Conservation (phyloP, 345 rosid genomes). For the Brassica nigra region DNA sequence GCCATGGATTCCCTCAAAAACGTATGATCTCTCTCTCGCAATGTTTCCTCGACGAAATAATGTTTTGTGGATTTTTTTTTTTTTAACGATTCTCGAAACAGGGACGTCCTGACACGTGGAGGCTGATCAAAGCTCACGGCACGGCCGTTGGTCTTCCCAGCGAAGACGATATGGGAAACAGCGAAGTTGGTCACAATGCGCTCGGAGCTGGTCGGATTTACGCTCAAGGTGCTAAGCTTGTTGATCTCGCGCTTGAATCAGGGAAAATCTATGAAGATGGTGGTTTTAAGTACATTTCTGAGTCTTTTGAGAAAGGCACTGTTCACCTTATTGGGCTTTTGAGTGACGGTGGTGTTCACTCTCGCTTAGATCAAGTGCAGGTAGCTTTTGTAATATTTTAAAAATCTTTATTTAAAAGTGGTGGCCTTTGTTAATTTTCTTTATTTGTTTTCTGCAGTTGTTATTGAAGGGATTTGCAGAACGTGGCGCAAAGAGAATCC, state of each 20-base stretch:
- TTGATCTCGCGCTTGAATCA: conserved; percentile 85
- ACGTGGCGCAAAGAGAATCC: conserved; percentile 85
- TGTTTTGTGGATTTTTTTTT: not conserved
- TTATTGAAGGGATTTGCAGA: conserved; percentile 79
- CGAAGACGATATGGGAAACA: conserved; percentile 99
- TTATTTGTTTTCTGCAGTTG: conserved; percentile 49
- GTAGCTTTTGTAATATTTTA: conserved; percentile 21
- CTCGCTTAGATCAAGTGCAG: conserved; percentile 92
- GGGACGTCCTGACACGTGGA: conserved; percentile 82
- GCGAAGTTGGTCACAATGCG: conserved; percentile 99
- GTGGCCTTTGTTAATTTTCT: not conserved
- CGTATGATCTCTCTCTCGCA: conserved; percentile 39
- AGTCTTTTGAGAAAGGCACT: conserved; percentile 63
- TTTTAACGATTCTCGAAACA: conserved; percentile 1
- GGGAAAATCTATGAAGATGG: conserved; percentile 82
- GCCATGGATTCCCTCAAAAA: conserved; percentile 89
- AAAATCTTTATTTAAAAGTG: not conserved
- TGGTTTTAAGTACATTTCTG: conserved; percentile 75
- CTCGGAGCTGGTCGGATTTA: conserved; percentile 95
- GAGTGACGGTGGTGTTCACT: conserved; percentile 98
- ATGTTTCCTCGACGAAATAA: not conserved
- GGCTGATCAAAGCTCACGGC: conserved; percentile 88
- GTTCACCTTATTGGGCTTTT: conserved; percentile 82
- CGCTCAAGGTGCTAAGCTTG: conserved; percentile 99
- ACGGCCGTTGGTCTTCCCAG: conserved; percentile 91